Base-by-base conservation (phyloP, 129 eudicot genomes). In the Ambrosia trifida region DNA sequence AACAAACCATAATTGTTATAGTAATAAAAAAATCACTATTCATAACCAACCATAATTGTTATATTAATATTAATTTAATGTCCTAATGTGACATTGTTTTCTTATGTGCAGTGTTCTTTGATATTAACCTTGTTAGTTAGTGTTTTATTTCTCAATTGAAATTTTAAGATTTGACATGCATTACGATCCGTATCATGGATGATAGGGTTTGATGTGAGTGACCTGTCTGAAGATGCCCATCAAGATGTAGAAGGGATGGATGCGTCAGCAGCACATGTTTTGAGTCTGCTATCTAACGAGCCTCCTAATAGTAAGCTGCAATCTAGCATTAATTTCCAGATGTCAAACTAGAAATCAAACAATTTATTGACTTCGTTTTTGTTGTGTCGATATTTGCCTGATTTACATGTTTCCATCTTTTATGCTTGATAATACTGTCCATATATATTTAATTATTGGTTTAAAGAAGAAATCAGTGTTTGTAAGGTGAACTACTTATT, bases 171-270 rank as follows among this genome's bases (percentile, higher is more conserved):
- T 73, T 51, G 8, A 74, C 43, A 74, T 28, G 47, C 33, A 16
- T 52, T 51, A 51, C 52, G 35, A 18, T 74, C n/a, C 11, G 44
- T 74, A 24, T 66, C n/a, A 54, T 77, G 60, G 66, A 19, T 80
- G 43, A 30, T 58, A 89, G 96, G 96, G 96, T 89, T 88, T 81
- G 96, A 89, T 70, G 93, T 90, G 45, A 85, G 73, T 66, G 94
- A 85, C 60, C 78, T 90, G 68, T 90, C 96, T 0, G 94, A 87
- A 79, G 88, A 90, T 83, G 84, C 84, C 60, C 78, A 68, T 70
- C 87, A 87, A 79, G 97, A 90, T 79, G 62, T 81, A 51, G 88
- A 86, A 79, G 93, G 94, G 67, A 84, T 89, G 86, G 96, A 89
- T 69, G 81, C 96, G 78, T 78, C 96, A 50, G 96, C 96, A 70